These are phyloP conservation scores for Bruguiera sexangula DNA, from an alignment of 345 rosid genomes.

Conservation along the genomic window DNA sequence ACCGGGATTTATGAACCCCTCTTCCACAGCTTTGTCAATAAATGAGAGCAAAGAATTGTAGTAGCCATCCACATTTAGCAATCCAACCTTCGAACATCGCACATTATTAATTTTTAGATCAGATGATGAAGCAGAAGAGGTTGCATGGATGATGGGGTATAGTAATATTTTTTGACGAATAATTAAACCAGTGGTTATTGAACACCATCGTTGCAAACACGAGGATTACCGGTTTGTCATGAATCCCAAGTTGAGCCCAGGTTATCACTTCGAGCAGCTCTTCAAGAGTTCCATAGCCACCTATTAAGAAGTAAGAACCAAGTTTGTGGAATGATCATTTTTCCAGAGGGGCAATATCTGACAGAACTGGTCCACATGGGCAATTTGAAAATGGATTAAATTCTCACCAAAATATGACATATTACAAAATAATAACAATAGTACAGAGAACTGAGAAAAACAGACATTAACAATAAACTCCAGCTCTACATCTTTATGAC, in stretches of 20 bases:
- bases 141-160: background rate
- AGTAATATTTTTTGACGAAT: background rate
- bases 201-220: background rate
- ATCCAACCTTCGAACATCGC: conserved; percentile 63
- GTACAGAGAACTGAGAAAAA: background rate
- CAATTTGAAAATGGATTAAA: background rate
- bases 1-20: conserved; percentile 76
- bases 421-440: background rate
- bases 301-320: conserved; percentile 26
- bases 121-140: background rate
- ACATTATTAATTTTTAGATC: conserved; percentile 10
- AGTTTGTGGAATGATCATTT: background rate
- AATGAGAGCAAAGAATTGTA: conserved; percentile 93
- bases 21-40: conserved; percentile 97
- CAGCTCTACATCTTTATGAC: conserved; percentile 14
- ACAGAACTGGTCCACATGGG: background rate
- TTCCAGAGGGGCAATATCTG: no score
- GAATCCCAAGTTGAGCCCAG: conserved; percentile 99
- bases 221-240: conserved; percentile 75
- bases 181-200: background rate
- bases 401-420: background rate
- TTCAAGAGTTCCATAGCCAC: conserved; percentile 98
- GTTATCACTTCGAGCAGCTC: conserved; percentile 96
- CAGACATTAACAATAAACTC: conserved; percentile 5
- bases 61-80: conserved; percentile 98